Base-by-base conservation (phyloP, 2,329 filamentous ascomycete species). In the Acrocalymma vagum region DNA sequence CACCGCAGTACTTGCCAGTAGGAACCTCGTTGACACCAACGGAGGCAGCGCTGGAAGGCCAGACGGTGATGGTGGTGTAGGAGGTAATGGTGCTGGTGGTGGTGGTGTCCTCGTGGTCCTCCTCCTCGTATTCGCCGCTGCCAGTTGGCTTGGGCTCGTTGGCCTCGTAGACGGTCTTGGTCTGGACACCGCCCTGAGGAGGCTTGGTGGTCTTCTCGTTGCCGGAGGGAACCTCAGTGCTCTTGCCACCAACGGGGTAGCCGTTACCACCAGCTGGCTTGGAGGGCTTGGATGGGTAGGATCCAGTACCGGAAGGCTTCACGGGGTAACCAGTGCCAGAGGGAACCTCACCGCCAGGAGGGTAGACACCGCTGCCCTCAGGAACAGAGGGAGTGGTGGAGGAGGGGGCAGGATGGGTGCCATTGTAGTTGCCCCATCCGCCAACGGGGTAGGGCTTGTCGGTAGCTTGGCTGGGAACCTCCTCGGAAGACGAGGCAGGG, bases 181-280 rank as follows among this genome's bases (percentile, higher is more conserved):
- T n/a, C n/a, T n/a, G n/a, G n/a, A n/a, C n/a, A n/a, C n/a, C n/a
- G n/a, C n/a, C n/a, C n/a, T n/a, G n/a, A n/a, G n/a, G n/a, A n/a
- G n/a, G n/a, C n/a, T n/a, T n/a, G n/a, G n/a, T n/a, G n/a, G n/a
- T n/a, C n/a, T n/a, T n/a, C n/a, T n/a, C n/a, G n/a, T n/a, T n/a
- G n/a, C n/a, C n/a, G n/a, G n/a, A 45, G 18, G 54, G 47, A 29
- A 48, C 40, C 29, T 27, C 42, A 34, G 62, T 59, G 55, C 40
- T 50, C 52, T 63, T 65, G 47, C 58, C 68, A 42, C 53, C 63
- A 46, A 60, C 62, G 31, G 61, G 59, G 43, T 63, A 71, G 37
- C 45, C 56, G 41, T 53, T 63, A 49, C 45, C 59, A 34, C 44
- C 38, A 11, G 43, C 50, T 22, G n/a, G n/a, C n/a, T n/a, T n/a